These are phyloP conservation scores for Fonsecaea erecta DNA, from an alignment of 2,329 filamentous ascomycete species.

Conservation along the genomic window DNA sequence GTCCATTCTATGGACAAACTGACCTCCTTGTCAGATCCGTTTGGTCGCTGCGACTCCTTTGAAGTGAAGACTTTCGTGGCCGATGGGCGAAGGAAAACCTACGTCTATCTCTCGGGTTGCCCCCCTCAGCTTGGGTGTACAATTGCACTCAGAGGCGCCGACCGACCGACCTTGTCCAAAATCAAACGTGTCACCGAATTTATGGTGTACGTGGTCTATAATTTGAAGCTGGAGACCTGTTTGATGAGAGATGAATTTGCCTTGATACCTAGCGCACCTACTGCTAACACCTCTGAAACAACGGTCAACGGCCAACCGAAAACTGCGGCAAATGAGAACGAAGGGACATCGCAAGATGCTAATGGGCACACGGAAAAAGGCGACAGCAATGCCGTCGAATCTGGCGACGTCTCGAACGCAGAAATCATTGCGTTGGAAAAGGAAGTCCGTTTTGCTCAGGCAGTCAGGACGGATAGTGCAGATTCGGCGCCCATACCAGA, in stretches of 20 bases:
- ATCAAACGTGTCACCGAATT: slow-evolving; percentile 96
- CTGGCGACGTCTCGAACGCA: slow-evolving; percentile 25
- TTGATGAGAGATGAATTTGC: slow-evolving; percentile 92
- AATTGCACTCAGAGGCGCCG: slow-evolving; percentile 84
- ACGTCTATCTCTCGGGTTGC: slow-evolving; percentile 92
- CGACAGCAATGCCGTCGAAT: slow-evolving; percentile 21
- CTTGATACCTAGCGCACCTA: slow-evolving; percentile 64
- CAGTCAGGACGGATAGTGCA: slow-evolving; percentile 42
- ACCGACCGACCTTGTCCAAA: slow-evolving; percentile 70
- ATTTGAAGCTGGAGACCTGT: slow-evolving; percentile 92
- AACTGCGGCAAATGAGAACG: slow-evolving; percentile 1
- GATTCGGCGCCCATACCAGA: slow-evolving; percentile 69
- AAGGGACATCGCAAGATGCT: slow-evolving; percentile 2
- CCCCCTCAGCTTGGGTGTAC: slow-evolving; percentile 90
- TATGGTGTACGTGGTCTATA: slow-evolving; percentile 99
- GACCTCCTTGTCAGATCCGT: slow-evolving; percentile 71
- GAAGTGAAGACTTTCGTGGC: slow-evolving; percentile 96
- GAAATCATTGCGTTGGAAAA: slow-evolving; percentile 29
- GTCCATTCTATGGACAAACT: slow-evolving; percentile 96
- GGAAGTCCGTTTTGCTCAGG: slow-evolving; percentile 18
- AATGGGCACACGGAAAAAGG: slow-evolving; percentile 26
- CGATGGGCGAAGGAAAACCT: slow-evolving; percentile 84
- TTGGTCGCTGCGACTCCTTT: slow-evolving; percentile 82
- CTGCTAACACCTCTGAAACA: slow-evolving; percentile 16
- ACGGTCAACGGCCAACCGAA: slow-evolving; percentile 1